phyloP scores from a whole-genome alignment of 1,284 basidiomycete genomes.

The Xerocomus amazonicus region DNA sequence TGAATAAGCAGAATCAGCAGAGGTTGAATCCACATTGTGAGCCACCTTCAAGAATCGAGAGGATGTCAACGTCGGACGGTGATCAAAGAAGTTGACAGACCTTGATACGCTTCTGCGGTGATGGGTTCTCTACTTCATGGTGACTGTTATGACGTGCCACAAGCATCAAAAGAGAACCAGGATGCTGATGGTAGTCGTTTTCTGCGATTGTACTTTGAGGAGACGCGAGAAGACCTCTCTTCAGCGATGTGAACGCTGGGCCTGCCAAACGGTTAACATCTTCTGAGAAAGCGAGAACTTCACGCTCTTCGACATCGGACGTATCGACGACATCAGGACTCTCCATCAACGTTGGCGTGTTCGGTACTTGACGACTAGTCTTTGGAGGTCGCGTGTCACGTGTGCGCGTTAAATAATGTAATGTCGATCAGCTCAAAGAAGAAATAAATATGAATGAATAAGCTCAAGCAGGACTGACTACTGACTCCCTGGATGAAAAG shows the following conservation, averaged over 20 bases:
- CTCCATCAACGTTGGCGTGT: slow-evolving; percentile 22
- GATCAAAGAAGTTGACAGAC: slow-evolving; percentile 12
- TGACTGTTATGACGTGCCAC: slow-evolving; percentile 6
- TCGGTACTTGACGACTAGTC: not conserved
- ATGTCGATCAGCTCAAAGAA: not conserved
- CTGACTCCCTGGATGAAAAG: not conserved
- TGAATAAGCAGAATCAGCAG: not conserved
- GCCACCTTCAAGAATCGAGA: slow-evolving; percentile 16
- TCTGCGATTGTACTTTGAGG: slow-evolving; percentile 1
- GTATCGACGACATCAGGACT: slow-evolving; percentile 53
- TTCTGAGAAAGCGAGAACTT: slow-evolving; percentile 31
- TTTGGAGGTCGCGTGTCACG: slow-evolving; percentile 19
- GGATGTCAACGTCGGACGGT: slow-evolving; percentile 11
- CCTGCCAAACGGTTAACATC: not conserved
- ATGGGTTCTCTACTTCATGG: slow-evolving; percentile 12
- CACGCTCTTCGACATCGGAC: slow-evolving; percentile 55
- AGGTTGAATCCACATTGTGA: slow-evolving; percentile 8
- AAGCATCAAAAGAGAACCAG: not conserved
- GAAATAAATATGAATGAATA: not conserved
- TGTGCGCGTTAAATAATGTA: slow-evolving; percentile 16
- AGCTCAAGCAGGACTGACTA: too few species aligned
- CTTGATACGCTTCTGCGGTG: slow-evolving; percentile 33
- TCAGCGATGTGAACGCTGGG: slow-evolving; percentile 1
- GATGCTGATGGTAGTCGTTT: not conserved
- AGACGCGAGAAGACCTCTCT: not conserved